A percentile compares a stretch with the other conserved stretches of the same genome.
These are phyloP conservation scores for Oryza officinalis DNA, from an alignment of 176 grass and related monocot genomes.

Conservation along the genomic window DNA sequence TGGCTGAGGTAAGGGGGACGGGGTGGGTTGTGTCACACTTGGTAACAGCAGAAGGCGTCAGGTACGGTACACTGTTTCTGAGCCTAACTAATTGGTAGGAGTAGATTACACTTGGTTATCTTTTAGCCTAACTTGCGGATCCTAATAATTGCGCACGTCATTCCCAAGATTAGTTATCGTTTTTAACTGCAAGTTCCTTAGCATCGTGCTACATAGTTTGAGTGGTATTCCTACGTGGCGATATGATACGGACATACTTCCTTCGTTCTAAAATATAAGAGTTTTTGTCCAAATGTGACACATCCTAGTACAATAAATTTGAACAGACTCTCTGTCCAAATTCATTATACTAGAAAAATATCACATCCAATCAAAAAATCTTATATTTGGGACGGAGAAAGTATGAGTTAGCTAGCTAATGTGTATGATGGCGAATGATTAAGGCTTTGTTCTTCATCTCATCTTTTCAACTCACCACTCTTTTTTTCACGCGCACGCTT, in stretches of 20 bases:
- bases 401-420: background rate
- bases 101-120: background rate
- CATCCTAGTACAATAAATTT: no score
- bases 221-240: conserved; percentile 20
- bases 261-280: no score
- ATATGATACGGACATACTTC: background rate
- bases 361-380: no score
- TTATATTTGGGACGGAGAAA: no score
- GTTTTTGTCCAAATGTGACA: no score
- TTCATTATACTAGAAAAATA: no score
- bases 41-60: background rate
- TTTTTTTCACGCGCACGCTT: no score
- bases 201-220: background rate
- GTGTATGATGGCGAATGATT: conserved; percentile 15
- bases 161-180: background rate
- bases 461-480: no score
- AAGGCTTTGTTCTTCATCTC: no score
- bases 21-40: no score
- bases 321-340: no score
- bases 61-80: background rate
- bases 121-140: conserved; percentile 32
- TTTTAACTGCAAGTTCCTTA: background rate
- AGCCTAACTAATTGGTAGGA: background rate
- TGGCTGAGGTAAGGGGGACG: no score
- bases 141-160: conserved; percentile 23